phyloP scores from a whole-genome alignment of 2,329 filamentous ascomycete species.

The Penicillium sp. region DNA sequence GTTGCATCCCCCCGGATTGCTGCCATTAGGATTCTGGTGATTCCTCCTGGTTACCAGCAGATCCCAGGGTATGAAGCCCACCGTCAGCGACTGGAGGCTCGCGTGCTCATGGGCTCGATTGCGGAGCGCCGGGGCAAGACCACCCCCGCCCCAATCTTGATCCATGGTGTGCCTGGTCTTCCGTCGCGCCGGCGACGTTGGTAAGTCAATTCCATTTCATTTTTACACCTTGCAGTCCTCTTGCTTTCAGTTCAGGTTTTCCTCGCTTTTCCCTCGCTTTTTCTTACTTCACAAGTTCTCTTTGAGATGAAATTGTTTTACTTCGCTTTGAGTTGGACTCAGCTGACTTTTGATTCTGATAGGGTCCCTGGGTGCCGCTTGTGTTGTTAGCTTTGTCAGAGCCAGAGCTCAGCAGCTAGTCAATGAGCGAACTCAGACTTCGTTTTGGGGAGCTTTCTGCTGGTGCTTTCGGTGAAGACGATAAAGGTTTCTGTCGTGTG shows the following conservation, averaged over 20 bases:
- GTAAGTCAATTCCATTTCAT: not conserved
- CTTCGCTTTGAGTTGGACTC: not conserved
- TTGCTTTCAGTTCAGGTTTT: not conserved
- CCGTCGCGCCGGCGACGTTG: not conserved
- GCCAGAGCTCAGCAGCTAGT: not conserved
- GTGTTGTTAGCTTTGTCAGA: not conserved
- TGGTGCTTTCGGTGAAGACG: not conserved
- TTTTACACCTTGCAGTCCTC: not conserved
- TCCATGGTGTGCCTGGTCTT: not conserved
- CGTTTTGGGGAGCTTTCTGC: not conserved
- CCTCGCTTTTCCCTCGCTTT: not conserved
- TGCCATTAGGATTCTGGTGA: not conserved
- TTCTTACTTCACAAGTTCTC: not conserved
- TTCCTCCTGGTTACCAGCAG: not conserved
- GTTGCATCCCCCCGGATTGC: not conserved
- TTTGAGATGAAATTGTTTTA: not conserved
- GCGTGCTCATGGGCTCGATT: not conserved
- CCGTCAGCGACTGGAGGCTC: not conserved
- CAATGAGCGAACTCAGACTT: not conserved
- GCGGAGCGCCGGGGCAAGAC: not conserved
- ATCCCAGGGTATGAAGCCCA: constrained; percentile 1
- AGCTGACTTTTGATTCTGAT: not conserved
- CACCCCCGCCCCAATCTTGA: not conserved
- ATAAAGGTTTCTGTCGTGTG: not conserved
- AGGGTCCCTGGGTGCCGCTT: not conserved